These are phyloP conservation scores for Lipomyces yamanashiensis DNA, from an alignment of 805 yeast species.

Conservation along the genomic window DNA sequence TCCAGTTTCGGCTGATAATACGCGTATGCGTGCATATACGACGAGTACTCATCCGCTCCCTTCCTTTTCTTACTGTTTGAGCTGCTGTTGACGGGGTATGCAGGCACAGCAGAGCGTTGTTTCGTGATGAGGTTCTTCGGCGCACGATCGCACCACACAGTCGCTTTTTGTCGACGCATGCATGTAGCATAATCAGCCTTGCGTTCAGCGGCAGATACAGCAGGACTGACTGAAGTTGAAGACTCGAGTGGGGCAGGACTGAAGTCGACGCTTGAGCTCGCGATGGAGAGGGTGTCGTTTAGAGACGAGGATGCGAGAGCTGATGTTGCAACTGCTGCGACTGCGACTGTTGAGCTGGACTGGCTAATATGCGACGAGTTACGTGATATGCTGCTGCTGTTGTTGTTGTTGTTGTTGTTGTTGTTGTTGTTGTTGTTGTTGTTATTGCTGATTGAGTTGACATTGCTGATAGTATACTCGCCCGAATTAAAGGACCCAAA, in stretches of 20 bases:
- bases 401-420: not conserved
- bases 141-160: constrained; percentile 29
- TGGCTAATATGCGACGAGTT: constrained; percentile 1
- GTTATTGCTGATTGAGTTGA: too few relatives aligned
- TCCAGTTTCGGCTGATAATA: constrained; percentile 36
- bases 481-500: not conserved
- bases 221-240: not conserved
- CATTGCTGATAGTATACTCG: not conserved
- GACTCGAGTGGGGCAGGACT: not conserved
- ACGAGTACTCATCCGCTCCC: constrained; percentile 15
- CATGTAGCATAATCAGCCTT: constrained; percentile 22
- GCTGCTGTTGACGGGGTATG: constrained; percentile 1
- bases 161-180: constrained; percentile 34
- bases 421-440: not conserved
- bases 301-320: not conserved
- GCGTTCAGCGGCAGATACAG: constrained; percentile 6
- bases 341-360: not conserved
- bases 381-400: constrained; percentile 1
- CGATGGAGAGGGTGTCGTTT: not conserved
- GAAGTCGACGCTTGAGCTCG: constrained; percentile 4
- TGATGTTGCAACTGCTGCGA: not conserved
- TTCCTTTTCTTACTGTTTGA: constrained; percentile 6
- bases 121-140: constrained; percentile 16
- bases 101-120: not conserved
- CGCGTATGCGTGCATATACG: constrained; percentile 29